Percentiles rank a stretch among this genome's conserved stretches.
These are phyloP conservation scores for Pythium brachiatum DNA, from an alignment of 352 stramenopile genomes.

Conservation along the genomic window DNA sequence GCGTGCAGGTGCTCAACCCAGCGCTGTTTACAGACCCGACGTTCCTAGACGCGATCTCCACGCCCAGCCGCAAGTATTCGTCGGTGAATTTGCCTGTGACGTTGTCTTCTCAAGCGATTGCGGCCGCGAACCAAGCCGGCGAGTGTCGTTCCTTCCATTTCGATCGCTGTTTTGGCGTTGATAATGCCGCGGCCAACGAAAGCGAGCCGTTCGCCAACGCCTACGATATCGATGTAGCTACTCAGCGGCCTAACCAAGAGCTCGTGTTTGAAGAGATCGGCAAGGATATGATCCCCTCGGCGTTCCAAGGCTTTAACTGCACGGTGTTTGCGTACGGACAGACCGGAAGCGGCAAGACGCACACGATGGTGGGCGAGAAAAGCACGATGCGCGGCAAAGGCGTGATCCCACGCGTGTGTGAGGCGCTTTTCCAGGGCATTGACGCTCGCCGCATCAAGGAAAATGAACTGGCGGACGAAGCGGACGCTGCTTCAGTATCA, in stretches of 20 bases:
- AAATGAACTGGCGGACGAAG: constrained; percentile 12
- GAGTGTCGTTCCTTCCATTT: constrained; percentile 76
- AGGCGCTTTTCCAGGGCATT: constrained; percentile 72
- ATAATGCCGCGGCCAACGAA: constrained; percentile 28
- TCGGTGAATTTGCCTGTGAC: constrained; percentile 24
- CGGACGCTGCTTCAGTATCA: constrained; percentile 3
- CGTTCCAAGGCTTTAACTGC: constrained; percentile 84
- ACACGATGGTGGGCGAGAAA: constrained; percentile 84
- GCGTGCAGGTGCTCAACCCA: constrained; percentile 65
- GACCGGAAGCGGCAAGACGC: constrained; percentile 79
- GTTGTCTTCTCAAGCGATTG: constrained; percentile 31
- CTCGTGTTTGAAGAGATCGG: constrained; percentile 81
- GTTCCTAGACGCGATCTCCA: constrained; percentile 43
- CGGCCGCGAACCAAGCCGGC: constrained; percentile 35
- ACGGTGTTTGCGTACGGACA: constrained; percentile 81
- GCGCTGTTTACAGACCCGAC: constrained; percentile 54
- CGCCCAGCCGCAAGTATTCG: constrained; percentile 22
- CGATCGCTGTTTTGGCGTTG: constrained; percentile 69
- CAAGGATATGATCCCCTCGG: constrained; percentile 57
- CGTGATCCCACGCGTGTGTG: constrained; percentile 76
- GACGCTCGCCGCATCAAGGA: constrained; percentile 37
- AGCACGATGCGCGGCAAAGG: constrained; percentile 46
- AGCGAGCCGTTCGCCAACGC: constrained; percentile 38
- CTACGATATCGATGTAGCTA: constrained; percentile 41
- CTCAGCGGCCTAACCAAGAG: constrained; percentile 58